Base-by-base conservation (phyloP, 2,329 filamentous ascomycete species). In the Lachnellula occidentalis region DNA sequence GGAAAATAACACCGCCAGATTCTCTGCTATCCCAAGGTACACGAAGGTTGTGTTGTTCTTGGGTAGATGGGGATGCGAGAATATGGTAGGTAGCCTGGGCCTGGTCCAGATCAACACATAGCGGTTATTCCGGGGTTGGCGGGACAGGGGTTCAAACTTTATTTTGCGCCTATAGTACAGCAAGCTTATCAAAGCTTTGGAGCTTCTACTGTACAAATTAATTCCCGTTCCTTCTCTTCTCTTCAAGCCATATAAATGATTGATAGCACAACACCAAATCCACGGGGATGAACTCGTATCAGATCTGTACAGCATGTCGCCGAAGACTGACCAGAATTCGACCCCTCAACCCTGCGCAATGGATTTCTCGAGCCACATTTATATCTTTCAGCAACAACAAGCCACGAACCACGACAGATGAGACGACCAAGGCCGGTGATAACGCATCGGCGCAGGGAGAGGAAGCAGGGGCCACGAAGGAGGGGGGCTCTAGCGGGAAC, bases 301-400 rank as follows among this genome's bases (percentile, higher is more conserved):
- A 64, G 48, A 56, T 69, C 31, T 69, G 67, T 37, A 51, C 59
- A 58, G 55, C 62, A 60, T 70, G 67, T 57, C 63, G 64, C 46
- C 64, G 51, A 46, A 59, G 50, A 46, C 43, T 66, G 24, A 36
- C 51, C 27, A 54, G 55, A 47, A 37, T 65, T 37, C 57, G 58
- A 36, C 51, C 48, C 19, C 36, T 45, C 15, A 58, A 53, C 34
- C 31, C 49, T 17, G 22, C 55, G 27, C 60, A 62, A 63, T 61
- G 59, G 55, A 56, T 54, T 11, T 51, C 58, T 15, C 58, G 57
- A 64, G 64, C 62, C 17, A 59, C 58, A 24, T 67, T 67, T 53
- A 61, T 68, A 50, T 48, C 51, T 37, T 21, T 58, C 45, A 14
- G 50, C 54, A 48, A 58, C 58, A 45, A 47, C 57, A 41, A 46